Evolutionary conservation across 768 basidiomycete genomes (phyloP).

Genomic region (Gloeostereum incarnatum): DNA sequence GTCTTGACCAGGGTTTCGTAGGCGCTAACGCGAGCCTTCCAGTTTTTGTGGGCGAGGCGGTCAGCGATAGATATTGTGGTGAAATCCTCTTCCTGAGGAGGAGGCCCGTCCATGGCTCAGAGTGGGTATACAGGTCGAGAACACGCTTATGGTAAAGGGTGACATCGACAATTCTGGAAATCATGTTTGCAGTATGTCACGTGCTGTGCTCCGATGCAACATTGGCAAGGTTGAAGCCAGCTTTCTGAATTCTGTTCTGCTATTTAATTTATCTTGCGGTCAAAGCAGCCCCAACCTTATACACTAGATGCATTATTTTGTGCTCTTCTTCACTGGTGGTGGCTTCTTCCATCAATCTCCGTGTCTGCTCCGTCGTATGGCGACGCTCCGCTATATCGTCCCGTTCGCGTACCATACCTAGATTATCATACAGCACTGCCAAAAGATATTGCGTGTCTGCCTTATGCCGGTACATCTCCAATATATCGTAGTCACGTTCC

Average conservation of each 20-base stretch:
- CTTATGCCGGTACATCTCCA: constrained; percentile 51
- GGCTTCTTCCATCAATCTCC: constrained; percentile 29
- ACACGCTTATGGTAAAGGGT: background rate
- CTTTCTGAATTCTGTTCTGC: too few relatives aligned
- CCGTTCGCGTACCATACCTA: constrained; percentile 44
- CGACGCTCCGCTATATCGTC: constrained; percentile 45
- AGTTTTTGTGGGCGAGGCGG: constrained; percentile 89
- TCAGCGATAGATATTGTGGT: constrained; percentile 68
- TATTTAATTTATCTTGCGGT: constrained; percentile 28
- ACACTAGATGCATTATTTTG: constrained; percentile 48
- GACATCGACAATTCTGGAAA: background rate
- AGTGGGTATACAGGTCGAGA: background rate
- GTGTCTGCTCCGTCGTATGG: constrained; percentile 29
- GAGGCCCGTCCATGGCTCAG: constrained; percentile 73
- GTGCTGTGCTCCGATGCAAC: too few relatives aligned
- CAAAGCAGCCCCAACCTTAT: constrained; percentile 47
- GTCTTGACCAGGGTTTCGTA: constrained; percentile 84
- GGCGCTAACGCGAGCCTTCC: constrained; percentile 95
- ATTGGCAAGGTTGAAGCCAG: too few relatives aligned
- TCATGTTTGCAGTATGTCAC: background rate
- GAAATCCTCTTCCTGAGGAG: constrained; percentile 93
- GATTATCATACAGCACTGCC: constrained; percentile 64
- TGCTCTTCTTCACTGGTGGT: constrained; percentile 43
- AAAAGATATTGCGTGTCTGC: constrained; percentile 67
- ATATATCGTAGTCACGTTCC: constrained; percentile 50